A percentile compares a stretch with the other conserved stretches of the same genome.
phyloP scores from a whole-genome alignment of 768 basidiomycete genomes.

The Pulveroboletus frians region DNA sequence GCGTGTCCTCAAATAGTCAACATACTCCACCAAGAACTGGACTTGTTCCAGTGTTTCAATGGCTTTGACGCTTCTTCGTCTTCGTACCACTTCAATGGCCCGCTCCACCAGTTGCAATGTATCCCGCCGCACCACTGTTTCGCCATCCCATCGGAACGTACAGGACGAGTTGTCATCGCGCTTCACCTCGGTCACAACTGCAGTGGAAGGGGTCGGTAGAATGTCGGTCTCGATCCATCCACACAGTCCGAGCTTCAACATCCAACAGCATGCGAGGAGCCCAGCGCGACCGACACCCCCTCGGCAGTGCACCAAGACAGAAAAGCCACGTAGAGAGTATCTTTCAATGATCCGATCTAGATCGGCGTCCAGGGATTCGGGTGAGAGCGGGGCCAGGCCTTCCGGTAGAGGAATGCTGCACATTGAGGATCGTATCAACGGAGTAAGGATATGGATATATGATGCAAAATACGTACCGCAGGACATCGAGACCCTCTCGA shows the following conservation, averaged over 20 bases:
- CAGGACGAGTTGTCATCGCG: neutral
- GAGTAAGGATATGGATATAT: neutral
- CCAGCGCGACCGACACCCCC: conserved; percentile 95
- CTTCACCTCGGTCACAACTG: conserved; percentile 11
- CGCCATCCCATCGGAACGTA: conserved; percentile 15
- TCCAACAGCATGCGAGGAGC: conserved; percentile 88
- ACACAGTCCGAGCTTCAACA: conserved; percentile 86
- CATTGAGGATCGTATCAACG: neutral
- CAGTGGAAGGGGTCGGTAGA: neutral
- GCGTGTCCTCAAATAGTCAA: conserved; percentile 48
- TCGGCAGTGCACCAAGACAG: conserved; percentile 83
- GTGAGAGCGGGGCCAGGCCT: conserved; percentile 69
- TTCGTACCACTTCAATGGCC: conserved; percentile 66
- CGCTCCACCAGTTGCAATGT: conserved; percentile 66
- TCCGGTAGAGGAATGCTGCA: conserved; percentile 84
- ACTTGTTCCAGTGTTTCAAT: conserved; percentile 96
- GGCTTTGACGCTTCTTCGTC: conserved; percentile 80
- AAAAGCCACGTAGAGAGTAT: conserved; percentile 69
- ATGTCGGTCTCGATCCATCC: conserved; percentile 48
- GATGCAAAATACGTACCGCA: conserved; percentile 47
- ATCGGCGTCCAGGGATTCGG: conserved; percentile 57
- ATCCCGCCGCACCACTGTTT: conserved; percentile 33
- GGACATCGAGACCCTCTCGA: conserved; percentile 66
- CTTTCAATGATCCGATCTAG: conserved; percentile 58
- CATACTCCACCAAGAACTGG: conserved; percentile 70